These are phyloP conservation scores for Lablab purpureus DNA, from an alignment of 306 rosid genomes.

Conservation along the genomic window DNA sequence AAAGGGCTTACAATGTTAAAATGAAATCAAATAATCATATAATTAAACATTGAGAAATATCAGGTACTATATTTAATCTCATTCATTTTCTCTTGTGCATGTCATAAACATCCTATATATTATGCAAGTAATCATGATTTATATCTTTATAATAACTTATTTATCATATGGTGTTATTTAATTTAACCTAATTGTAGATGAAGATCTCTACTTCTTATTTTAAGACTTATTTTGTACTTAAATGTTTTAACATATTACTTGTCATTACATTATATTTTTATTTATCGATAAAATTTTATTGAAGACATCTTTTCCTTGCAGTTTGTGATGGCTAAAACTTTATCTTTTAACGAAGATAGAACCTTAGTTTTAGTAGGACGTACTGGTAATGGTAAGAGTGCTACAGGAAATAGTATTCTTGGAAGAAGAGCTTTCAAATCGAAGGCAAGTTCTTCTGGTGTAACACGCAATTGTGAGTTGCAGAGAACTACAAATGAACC, in stretches of 20 bases:
- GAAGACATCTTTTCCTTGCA: neutral
- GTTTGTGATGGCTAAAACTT: slow-evolving; percentile 6
- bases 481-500: slow-evolving; percentile 60
- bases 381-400: slow-evolving; percentile 92
- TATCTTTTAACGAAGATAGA: slow-evolving; percentile 51
- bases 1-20: neutral
- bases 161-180: no score
- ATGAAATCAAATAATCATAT: neutral
- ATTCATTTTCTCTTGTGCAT: neutral
- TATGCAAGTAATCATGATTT: no score
- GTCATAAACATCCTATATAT: no score
- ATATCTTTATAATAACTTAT: no score
- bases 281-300: neutral
- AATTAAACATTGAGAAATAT: neutral
- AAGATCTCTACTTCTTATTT: no score
- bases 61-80: neutral
- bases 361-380: slow-evolving; percentile 85
- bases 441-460: slow-evolving; percentile 58
- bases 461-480: slow-evolving; percentile 64
- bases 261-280: neutral
- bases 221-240: neutral
- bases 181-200: no score
- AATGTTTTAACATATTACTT: neutral
- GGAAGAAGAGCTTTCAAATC: slow-evolving; percentile 74
- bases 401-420: slow-evolving; percentile 79